Evolutionary conservation across 768 basidiomycete genomes (phyloP), one percentile per base, ranked within the genome.

Genomic region (Leccinum disarticulatum): DNA sequence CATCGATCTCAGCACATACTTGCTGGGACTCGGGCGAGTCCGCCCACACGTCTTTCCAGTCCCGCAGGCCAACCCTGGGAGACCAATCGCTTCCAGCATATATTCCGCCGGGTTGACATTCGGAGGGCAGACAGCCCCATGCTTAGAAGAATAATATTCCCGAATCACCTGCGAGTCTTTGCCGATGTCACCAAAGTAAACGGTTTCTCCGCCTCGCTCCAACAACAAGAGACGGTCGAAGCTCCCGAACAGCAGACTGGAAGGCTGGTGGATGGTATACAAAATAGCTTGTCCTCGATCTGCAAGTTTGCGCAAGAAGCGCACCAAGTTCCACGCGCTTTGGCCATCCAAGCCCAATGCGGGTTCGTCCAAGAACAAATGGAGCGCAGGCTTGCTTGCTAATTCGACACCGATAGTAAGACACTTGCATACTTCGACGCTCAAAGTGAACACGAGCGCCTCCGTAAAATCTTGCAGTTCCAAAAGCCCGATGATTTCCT

Each of bases 141-240:
- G 76, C 15, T 79, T 78, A 25, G 84, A 83, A 69, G 95, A 22
- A 22, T 22, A 93, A 76, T 96, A 96, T 5, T 85, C 79, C 28
- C 83, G 85, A 52, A 95, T 76, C 36, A 85, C 77, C 2, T 76
- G 67, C 4, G 91, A 89, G 62, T 92, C 88, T 47, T 79, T 70
- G 49, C 93, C 94, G 53, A 95, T 91, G 61, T 91, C 88, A 46
- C 93, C 94, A 68, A 92, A 95, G 79, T 95, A 96, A n/a, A 95
- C 91, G 0, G 93, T 94, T 71, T 91, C 87, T 7, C 94, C 94
- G 2, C 94, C 94, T 14, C 79, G 78, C 66, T 93, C 86, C 15
- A 88, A 76, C 10, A 89, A 76, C 28, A 90, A 71, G 49, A 88
- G 74, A 41, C 86, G 81, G 64, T 89, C 94, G 65, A 97, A 95